Evolutionary conservation across 805 yeast species (phyloP), one percentile per base, ranked within the genome.

Genomic region (Pichia nanzhaoensis): DNA sequence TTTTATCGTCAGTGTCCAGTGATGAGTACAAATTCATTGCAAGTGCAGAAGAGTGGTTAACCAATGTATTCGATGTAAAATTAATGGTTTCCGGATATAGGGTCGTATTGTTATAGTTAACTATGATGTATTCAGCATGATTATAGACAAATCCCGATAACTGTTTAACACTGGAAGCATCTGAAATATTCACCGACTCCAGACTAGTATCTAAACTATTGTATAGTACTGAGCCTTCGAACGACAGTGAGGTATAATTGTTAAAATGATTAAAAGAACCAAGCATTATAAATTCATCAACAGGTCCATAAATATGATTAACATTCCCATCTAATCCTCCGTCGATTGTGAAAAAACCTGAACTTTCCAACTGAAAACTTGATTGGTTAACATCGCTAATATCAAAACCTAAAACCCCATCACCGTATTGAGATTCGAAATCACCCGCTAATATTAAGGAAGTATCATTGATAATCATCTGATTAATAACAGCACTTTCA

Each of bases 381-480:
- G 51, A 44, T 7, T 52, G 49, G 7, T 57, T 50, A 34, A 57
- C 51, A 1, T 54, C 45, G 18, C 51, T 51, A 4, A 71, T 45
- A 4, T 58, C 50, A 3, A 69, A 44, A 2, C 56, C 59, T 2
- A 72, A 53, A 24, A 77, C 59, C 48, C 71, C 67, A 19, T 56
- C 65, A 33, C 73, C 69, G 35, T 61, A 56, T 0, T 53, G 42
- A 4, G 71, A 60, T 2, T 61, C 55, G 48, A 74, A 71, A 17
- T 69, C 69, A 42, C 86, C 88, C 4, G 76, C 74, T 42, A 81
- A 53, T 28, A 64, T 63, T 13, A 78, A 49, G 1, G 64, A 50
- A 2, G 66, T 55, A 27, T 69, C 65, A 28, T 60, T 51, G 3
- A 58, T 35, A 3, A 57, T 57, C n/a, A 66, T 45, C 4, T 69